A percentile compares a stretch with the other conserved stretches of the same genome.
These are phyloP conservation scores for Pythium phragmitis DNA, from an alignment of 352 stramenopile genomes.

Conservation along the genomic window DNA sequence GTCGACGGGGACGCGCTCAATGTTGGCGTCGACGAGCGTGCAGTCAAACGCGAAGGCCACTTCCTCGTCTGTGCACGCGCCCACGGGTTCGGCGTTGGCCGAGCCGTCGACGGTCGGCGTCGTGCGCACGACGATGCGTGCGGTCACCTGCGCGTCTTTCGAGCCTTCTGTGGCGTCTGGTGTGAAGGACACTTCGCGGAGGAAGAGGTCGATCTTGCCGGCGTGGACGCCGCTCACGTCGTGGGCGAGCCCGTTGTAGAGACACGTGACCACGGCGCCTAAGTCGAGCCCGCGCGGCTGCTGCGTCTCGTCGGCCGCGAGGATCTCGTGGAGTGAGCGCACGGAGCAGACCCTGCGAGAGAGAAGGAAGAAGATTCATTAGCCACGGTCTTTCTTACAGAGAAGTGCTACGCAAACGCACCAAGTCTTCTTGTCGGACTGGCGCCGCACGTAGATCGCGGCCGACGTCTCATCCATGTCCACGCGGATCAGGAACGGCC, in stretches of 20 bases:
- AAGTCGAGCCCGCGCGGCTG: conserved; percentile 15
- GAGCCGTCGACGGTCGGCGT: neutral
- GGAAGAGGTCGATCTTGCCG: conserved; percentile 5
- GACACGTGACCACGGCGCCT: conserved; percentile 12
- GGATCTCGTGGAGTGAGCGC: conserved; percentile 17
- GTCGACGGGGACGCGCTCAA: neutral
- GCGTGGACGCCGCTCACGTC: conserved; percentile 12
- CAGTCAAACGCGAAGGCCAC: conserved; percentile 16
- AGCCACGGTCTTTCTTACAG: too few relatives aligned
- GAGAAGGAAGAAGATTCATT: too few relatives aligned
- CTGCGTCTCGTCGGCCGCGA: conserved; percentile 12
- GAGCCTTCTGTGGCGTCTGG: conserved; percentile 4
- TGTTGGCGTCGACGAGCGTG: neutral
- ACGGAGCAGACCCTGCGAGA: conserved; percentile 5
- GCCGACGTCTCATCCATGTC: neutral
- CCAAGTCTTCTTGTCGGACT: conserved; percentile 18
- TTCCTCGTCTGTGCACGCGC: conserved; percentile 6
- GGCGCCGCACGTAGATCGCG: conserved; percentile 13
- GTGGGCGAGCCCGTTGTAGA: conserved; percentile 17
- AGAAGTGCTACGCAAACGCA: neutral
- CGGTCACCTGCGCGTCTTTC: conserved; percentile 8
- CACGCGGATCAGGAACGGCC: conserved; percentile 12
- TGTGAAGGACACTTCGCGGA: conserved; percentile 18
- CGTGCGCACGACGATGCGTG: conserved; percentile 6
- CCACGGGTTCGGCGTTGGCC: neutral